Conservation (phyloP, 305 asterid genomes). For the Euphrasia arctica region DNA sequence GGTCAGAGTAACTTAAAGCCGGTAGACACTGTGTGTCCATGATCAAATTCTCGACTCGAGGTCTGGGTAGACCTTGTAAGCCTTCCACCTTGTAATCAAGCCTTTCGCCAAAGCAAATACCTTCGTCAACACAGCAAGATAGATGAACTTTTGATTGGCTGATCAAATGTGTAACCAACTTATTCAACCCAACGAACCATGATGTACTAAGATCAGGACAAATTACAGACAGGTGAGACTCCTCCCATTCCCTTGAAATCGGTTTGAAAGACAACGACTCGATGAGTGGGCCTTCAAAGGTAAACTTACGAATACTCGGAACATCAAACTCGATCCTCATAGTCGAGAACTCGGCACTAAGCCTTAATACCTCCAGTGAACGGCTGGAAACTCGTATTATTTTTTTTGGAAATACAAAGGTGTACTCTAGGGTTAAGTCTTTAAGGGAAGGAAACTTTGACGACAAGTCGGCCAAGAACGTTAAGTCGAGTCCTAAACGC, state of each 20-base stretch:
- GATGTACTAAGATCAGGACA: not conserved
- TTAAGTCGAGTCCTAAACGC: no score
- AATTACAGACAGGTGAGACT: slow-evolving; percentile 5
- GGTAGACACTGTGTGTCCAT: not conserved
- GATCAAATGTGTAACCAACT: not conserved
- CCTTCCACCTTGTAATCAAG: not conserved
- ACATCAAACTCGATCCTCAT: slow-evolving; percentile 1
- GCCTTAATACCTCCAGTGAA: no score
- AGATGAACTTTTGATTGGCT: not conserved
- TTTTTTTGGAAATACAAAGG: no score
- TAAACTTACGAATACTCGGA: slow-evolving; percentile 15
- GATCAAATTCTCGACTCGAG: slow-evolving; percentile 18
- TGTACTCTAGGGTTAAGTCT: no score
- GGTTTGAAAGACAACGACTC: not conserved
- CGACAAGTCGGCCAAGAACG: not conserved
- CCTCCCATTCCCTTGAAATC: slow-evolving; percentile 18
- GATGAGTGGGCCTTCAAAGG: not conserved
- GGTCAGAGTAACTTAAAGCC: not conserved
- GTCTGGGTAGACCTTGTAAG: not conserved
- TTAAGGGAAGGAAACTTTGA: no score
- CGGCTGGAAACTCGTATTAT: no score
- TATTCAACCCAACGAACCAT: not conserved
- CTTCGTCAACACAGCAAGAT: not conserved
- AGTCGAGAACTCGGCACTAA: no score
- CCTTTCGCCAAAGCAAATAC: no score